Evolutionary conservation across 139 green algal species (phyloP), one percentile per base, ranked within the genome.

Genomic region (Chlamydomonas eustigma): DNA sequence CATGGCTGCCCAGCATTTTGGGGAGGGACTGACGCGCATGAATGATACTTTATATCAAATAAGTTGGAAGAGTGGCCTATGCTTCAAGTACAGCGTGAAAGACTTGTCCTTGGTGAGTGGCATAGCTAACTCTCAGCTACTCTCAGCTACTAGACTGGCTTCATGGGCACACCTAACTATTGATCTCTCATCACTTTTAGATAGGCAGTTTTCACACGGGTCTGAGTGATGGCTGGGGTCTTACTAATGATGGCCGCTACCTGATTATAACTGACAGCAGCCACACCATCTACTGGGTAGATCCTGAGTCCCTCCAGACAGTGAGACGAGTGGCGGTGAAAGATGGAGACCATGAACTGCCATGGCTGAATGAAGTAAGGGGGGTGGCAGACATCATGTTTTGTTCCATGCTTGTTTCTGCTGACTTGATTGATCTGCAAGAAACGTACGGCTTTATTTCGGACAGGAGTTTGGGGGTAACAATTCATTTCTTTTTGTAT

Each of bases 161-260:
- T n/a, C n/a, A n/a, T n/a, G n/a, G n/a, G n/a, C n/a, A n/a, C n/a
- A n/a, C n/a, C n/a, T n/a, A n/a, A n/a, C n/a, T n/a, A n/a, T n/a
- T n/a, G n/a, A n/a, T n/a, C n/a, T n/a, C n/a, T n/a, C n/a, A 8
- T 28, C 63, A 35, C 25, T 30, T 63, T n/a, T 78, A 89, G 84
- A 51, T 84, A 5, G 82, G 80, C 22, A 51, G 37, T 2, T 78
- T 84, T 50, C 38, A 88, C 24, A 89, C 85, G 1, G 83, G 78
- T 0, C 83, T 97, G 33, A 74, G n/a, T 3, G 92, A 97, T 77
- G 93, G 93, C 30, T 97, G 93, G 92, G 93, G 93, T 30, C 76
- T 93, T 22, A 92, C 92, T 0, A 89, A 75, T 4, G 86, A 96
- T 68, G 84, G 86, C 31, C 76, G 50, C 1, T 64, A 80, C 38